Evolutionary conservation across 805 yeast genomes (phyloP), one percentile per base, ranked within the genome.

Genomic region (Starmerella lactis-condensi): DNA sequence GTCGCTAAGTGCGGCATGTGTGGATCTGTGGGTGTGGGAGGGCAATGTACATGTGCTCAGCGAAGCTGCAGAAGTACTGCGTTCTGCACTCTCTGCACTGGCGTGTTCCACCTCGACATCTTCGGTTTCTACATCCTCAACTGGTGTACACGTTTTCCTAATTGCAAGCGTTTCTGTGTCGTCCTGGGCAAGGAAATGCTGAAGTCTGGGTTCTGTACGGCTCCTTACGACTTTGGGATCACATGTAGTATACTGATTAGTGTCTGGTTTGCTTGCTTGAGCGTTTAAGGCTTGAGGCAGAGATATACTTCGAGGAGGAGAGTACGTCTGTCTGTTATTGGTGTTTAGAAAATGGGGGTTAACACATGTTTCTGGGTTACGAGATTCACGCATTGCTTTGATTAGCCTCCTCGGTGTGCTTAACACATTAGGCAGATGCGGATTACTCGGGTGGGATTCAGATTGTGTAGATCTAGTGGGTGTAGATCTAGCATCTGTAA

Each of bases 1-100:
- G 22, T 75, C 70, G 30, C 61, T 58, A 45, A 81, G 75, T 6
- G 81, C 73, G 11, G 52, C 43, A 50, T 58, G 53, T 44, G 33
- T 32, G 8, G 47, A 47, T 14, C 31, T 21, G 17, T 28, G 18
- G 18, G 15, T 18, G 10, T 9, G 18, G 9, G 33, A 16, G n/a
- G n/a, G 5, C 22, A 21, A 6, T 12, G 11, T n/a, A 8, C 10
- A 12, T 8, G 7, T 21, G 11, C 7, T 20, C 19, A 5, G 31
- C 4, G 7, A 19, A 13, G 14, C 13, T 9, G 17, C 17, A 11
- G 6, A 6, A 10, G 22, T 7, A 15, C 14, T 12, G 23, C 20
- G 14, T 15, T 15, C 10, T n/a, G n/a, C n/a, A n/a, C n/a, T 9
- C 26, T 7, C 16, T 11, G 14, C 12, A 14, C 6, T 16, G 26